Evolutionary conservation across 2,329 filamentous ascomycete genomes (phyloP).

Genomic region (Mollisiaceae sp.): DNA sequence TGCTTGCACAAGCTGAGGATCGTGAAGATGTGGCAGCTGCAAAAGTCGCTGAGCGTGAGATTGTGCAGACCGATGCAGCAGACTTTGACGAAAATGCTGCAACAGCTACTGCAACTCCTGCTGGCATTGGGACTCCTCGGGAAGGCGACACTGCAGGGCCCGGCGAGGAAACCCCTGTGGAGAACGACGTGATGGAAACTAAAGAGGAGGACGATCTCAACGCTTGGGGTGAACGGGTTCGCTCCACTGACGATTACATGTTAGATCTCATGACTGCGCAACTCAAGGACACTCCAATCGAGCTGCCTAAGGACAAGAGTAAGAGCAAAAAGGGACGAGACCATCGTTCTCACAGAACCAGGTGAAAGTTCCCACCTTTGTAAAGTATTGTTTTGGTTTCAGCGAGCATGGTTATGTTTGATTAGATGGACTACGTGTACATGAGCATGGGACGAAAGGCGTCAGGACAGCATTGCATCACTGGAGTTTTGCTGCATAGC

Average conservation of each 20-base stretch:
- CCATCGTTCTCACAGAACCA: slow-evolving; percentile 39
- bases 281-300: slow-evolving; percentile 63
- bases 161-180: slow-evolving; percentile 39
- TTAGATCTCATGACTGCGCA: slow-evolving; percentile 69
- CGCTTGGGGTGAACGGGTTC: slow-evolving; percentile 62
- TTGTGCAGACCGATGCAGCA: slow-evolving; percentile 79
- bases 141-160: slow-evolving; percentile 48
- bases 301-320: slow-evolving; percentile 69
- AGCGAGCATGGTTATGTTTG: slow-evolving; percentile 33
- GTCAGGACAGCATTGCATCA: slow-evolving; percentile 29
- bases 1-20: slow-evolving; percentile 89
- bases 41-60: slow-evolving; percentile 85
- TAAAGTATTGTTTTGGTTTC: slow-evolving; percentile 29
- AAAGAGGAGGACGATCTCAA: slow-evolving; percentile 57
- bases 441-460: slow-evolving; percentile 33
- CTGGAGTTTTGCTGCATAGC: slow-evolving; percentile 23
- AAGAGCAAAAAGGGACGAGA: slow-evolving; percentile 56
- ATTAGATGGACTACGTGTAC: slow-evolving; percentile 32
- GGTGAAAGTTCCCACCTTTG: slow-evolving; percentile 31
- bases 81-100: slow-evolving; percentile 76
- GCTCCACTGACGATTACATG: slow-evolving; percentile 77
- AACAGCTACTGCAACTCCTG: slow-evolving; percentile 39
- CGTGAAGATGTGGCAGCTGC: slow-evolving; percentile 90
- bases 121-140: slow-evolving; percentile 37
- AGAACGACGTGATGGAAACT: slow-evolving; percentile 32